phyloP scores from a whole-genome alignment of 257 asterid genomes.

The Solanum habrochaites region DNA sequence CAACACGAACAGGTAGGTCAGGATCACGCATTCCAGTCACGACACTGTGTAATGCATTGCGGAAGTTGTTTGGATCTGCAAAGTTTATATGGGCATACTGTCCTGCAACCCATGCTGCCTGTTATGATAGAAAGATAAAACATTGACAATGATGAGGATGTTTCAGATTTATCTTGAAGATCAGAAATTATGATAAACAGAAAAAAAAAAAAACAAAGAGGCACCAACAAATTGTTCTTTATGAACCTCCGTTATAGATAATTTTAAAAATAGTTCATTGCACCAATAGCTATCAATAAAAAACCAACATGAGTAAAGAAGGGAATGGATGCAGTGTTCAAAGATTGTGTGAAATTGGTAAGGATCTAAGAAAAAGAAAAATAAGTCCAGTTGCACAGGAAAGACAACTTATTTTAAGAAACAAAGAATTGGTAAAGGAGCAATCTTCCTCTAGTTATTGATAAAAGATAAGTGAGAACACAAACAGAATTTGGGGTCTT shows the following conservation, averaged over 20 bases:
- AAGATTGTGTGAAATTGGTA: not conserved
- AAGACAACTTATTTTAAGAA: not conserved
- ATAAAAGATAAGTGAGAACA: not conserved
- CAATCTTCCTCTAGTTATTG: not conserved
- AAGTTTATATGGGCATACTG: slow-evolving; percentile 88
- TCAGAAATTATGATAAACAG: not conserved
- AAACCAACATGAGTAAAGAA: not conserved
- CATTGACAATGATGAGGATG: not conserved
- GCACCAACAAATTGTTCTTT: not conserved
- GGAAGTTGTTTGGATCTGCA: slow-evolving; percentile 76
- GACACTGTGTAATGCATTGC: slow-evolving; percentile 74
- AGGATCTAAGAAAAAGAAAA: not conserved
- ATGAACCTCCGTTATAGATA: not conserved
- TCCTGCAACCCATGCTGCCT: slow-evolving; percentile 99
- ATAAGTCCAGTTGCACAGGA: not conserved
- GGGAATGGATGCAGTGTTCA: not conserved
- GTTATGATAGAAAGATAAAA: slow-evolving; percentile 5
- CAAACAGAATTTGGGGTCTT: not conserved
- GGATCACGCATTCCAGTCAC: slow-evolving; percentile 99
- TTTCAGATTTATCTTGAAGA: not conserved
- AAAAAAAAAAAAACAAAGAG: not conserved
- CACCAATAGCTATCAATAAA: not conserved
- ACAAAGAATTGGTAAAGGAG: not conserved
- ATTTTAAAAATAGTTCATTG: not conserved
- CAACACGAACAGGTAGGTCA: slow-evolving; percentile 97